These are phyloP conservation scores for Cupressus sempervirens DNA, from an alignment of 75 land plant genomes.

Conservation along the genomic window DNA sequence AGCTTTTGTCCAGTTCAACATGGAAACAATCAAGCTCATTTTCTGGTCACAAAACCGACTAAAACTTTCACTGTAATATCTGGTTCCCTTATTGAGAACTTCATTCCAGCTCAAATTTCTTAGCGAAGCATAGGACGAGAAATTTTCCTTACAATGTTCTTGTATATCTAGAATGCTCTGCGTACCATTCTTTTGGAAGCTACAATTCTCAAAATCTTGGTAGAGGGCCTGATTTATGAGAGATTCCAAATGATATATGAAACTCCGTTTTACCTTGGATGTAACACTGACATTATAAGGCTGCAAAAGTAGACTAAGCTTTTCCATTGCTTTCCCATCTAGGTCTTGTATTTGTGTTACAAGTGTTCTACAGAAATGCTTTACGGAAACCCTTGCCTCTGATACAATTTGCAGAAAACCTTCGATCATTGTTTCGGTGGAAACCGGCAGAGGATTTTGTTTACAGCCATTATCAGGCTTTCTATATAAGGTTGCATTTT, in stretches of 20 bases:
- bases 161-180: conserved; percentile 56
- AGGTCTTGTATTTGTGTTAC: conserved; percentile 55
- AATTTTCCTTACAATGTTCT: conserved; percentile 48
- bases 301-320: conserved; percentile 49
- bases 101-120: conserved; percentile 80
- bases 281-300: conserved; percentile 50
- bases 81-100: conserved; percentile 64
- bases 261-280: conserved; percentile 37
- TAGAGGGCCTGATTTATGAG: conserved; percentile 68
- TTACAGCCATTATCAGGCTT: conserved; percentile 21
- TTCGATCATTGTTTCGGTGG: conserved; percentile 54
- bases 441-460: conserved; percentile 34
- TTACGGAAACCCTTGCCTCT: conserved; percentile 71
- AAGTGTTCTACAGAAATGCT: conserved; percentile 65
- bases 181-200: conserved; percentile 66
- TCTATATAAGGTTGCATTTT: conserved; percentile 10
- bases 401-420: conserved; percentile 74
- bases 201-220: conserved; percentile 83
- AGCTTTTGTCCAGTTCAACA: conserved; percentile 57
- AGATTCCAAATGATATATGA: conserved; percentile 72
- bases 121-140: conserved; percentile 49
- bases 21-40: conserved; percentile 59
- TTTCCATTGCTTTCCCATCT: conserved; percentile 45
- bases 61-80: conserved; percentile 73
- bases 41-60: conserved; percentile 74